A percentile compares a stretch with the other conserved stretches of the same genome.
Evolutionary conservation across 2,329 filamentous ascomycete species (phyloP).

Genomic region (Verticillium longisporum): DNA sequence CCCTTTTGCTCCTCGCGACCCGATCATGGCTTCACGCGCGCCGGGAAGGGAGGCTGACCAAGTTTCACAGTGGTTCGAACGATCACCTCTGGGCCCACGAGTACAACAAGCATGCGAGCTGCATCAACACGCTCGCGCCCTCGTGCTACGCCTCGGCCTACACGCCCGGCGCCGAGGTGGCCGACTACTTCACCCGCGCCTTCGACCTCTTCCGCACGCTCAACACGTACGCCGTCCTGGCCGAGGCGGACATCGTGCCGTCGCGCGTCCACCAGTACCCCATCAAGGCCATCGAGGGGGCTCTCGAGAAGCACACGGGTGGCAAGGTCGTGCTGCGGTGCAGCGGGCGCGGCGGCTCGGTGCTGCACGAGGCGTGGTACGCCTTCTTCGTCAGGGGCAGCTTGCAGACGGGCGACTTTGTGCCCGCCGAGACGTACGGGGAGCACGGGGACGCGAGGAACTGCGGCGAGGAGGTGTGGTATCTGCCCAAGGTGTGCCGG

Average conservation of each 20-base stretch:
- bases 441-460: slow-evolving; percentile 30
- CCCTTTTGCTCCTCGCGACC: not conserved
- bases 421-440: slow-evolving; percentile 30
- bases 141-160: slow-evolving; percentile 54
- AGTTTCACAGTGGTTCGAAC: slow-evolving; percentile 25
- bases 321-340: slow-evolving; percentile 38
- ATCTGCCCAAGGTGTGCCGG: slow-evolving; percentile 28
- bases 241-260: slow-evolving; percentile 28
- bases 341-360: slow-evolving; percentile 23
- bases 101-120: slow-evolving; percentile 67
- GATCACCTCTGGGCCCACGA: slow-evolving; percentile 60
- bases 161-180: slow-evolving; percentile 31
- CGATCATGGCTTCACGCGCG: not conserved
- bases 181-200: slow-evolving; percentile 38
- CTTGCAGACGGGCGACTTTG: slow-evolving; percentile 40
- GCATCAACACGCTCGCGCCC: slow-evolving; percentile 61
- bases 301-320: slow-evolving; percentile 37
- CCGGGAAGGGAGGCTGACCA: too few relatives aligned
- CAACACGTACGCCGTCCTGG: slow-evolving; percentile 33
- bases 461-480: slow-evolving; percentile 29
- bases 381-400: slow-evolving; percentile 45
- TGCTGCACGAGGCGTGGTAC: slow-evolving; percentile 47
- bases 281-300: slow-evolving; percentile 30
- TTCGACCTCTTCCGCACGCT: slow-evolving; percentile 32
- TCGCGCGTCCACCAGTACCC: slow-evolving; percentile 29